Evolutionary conservation across 768 basidiomycete species (phyloP).

Genomic region (Butyriboletus loyo): DNA sequence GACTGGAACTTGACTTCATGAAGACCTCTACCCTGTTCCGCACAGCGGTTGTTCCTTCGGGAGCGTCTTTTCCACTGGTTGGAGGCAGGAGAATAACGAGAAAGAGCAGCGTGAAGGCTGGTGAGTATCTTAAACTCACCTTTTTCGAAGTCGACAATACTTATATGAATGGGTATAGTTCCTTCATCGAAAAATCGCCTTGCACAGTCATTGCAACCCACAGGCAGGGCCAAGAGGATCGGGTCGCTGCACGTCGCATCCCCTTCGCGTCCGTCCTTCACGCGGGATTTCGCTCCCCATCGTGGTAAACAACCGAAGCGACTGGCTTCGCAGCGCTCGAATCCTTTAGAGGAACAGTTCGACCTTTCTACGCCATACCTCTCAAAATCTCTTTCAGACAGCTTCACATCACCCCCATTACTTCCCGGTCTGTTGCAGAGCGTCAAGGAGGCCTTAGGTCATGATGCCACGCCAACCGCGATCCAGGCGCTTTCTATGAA

Average conservation of each 20-base stretch:
- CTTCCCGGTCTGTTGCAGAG: conserved; percentile 60
- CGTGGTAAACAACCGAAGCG: conserved; percentile 7
- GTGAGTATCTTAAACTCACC: conserved; percentile 8
- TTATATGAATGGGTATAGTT: conserved; percentile 5
- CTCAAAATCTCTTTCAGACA: conserved; percentile 29
- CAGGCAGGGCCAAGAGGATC: conserved; percentile 24
- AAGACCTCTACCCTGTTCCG: conserved; percentile 1
- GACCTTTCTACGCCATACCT: conserved; percentile 31
- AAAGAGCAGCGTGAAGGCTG: conserved; percentile 9
- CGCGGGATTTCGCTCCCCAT: conserved; percentile 20
- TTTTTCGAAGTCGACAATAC: background rate
- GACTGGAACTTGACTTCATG: conserved; percentile 1
- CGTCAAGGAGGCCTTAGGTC: conserved; percentile 57
- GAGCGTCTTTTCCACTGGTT: background rate
- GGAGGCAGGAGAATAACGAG: conserved; percentile 11
- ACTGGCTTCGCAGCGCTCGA: conserved; percentile 4
- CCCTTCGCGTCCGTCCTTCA: conserved; percentile 12
- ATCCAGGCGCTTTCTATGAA: conserved; percentile 78
- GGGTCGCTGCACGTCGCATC: conserved; percentile 27
- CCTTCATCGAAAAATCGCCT: conserved; percentile 27
- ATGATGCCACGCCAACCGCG: conserved; percentile 57
- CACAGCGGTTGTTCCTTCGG: background rate
- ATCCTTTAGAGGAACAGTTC: conserved; percentile 36
- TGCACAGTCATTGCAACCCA: conserved; percentile 27
- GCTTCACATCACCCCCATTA: conserved; percentile 68